A percentile compares a stretch with the other conserved stretches of the same genome.
Evolutionary conservation across 2,329 filamentous ascomycete genomes (phyloP).

Genomic region (Calonectria pseudoturangicola): DNA sequence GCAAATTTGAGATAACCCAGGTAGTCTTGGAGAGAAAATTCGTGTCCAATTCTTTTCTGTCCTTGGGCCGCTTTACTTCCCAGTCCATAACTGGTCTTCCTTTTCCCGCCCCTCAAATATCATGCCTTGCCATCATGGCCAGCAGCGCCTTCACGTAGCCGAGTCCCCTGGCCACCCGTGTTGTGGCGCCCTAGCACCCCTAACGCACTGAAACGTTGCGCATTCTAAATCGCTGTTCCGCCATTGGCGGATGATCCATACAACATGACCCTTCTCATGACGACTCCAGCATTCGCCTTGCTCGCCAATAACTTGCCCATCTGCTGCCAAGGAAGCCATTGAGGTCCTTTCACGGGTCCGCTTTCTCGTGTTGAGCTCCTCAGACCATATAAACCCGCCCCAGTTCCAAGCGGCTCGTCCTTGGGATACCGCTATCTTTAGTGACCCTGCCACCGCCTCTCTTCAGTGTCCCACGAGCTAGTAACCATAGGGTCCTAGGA

Average conservation of each 20-base stretch:
- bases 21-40: too few species aligned
- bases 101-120: too few species aligned
- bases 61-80: too few species aligned
- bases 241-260: constrained; percentile 45
- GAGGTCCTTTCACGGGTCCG: constrained; percentile 6
- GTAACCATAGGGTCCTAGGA: neutral
- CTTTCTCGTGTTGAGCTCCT: constrained; percentile 9
- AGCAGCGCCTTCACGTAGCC: neutral
- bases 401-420: constrained; percentile 15
- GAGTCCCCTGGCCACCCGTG: neutral
- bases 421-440: constrained; percentile 6
- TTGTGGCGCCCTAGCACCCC: constrained; percentile 19
- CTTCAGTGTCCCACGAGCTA: neutral
- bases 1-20: too few species aligned
- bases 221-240: constrained; percentile 49
- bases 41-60: too few species aligned
- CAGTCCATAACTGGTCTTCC: too few species aligned
- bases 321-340: constrained; percentile 11
- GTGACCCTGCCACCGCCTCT: constrained; percentile 14
- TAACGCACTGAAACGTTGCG: constrained; percentile 57
- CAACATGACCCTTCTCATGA: constrained; percentile 23
- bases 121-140: constrained; percentile 6
- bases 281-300: constrained; percentile 27
- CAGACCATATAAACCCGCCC: neutral
- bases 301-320: neutral